phyloP scores from a whole-genome alignment of 2,329 filamentous ascomycete genomes.

The Decorospora gaudefroyi region DNA sequence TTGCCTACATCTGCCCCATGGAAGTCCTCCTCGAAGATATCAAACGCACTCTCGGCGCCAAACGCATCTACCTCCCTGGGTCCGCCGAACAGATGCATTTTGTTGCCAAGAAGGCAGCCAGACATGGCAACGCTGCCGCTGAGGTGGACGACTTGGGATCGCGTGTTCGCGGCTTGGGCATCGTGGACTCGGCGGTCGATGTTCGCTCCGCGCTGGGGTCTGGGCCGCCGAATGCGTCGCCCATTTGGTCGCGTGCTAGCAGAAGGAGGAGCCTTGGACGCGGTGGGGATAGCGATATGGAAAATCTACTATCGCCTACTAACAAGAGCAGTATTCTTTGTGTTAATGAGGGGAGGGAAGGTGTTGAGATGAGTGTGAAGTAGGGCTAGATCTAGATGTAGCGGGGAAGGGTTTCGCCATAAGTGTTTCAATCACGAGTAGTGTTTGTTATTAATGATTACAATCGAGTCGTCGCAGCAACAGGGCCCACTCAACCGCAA shows the following conservation, averaged over 20 bases:
- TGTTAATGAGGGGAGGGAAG: conserved; percentile 23
- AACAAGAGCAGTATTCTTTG: conserved; percentile 3
- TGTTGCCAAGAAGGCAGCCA: conserved; percentile 16
- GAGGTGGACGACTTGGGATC: conserved; percentile 30
- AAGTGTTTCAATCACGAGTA: too few species aligned
- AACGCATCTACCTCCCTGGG: conserved; percentile 71
- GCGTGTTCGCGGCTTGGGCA: conserved; percentile 38
- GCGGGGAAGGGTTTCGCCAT: too few species aligned
- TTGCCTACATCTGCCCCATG: conserved; percentile 95
- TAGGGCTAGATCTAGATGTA: too few species aligned
- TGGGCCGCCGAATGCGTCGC: neutral
- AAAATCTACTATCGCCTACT: neutral
- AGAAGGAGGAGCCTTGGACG: neutral
- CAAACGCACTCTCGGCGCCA: conserved; percentile 72
- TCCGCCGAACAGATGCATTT: conserved; percentile 42
- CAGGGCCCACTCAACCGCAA: too few species aligned
- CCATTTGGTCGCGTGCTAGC: neutral
- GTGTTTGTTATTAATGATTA: too few species aligned
- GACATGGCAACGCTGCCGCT: conserved; percentile 11
- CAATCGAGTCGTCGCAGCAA: too few species aligned
- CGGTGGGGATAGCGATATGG: neutral
- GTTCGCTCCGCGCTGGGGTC: conserved; percentile 9
- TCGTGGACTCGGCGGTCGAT: conserved; percentile 36
- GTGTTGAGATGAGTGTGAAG: conserved; percentile 17
- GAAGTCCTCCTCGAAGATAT: conserved; percentile 87